Percentiles rank a stretch among this genome's conserved stretches.
Conservation (phyloP, 148 eudicot genomes). For the Amaranthus cruentus region DNA sequence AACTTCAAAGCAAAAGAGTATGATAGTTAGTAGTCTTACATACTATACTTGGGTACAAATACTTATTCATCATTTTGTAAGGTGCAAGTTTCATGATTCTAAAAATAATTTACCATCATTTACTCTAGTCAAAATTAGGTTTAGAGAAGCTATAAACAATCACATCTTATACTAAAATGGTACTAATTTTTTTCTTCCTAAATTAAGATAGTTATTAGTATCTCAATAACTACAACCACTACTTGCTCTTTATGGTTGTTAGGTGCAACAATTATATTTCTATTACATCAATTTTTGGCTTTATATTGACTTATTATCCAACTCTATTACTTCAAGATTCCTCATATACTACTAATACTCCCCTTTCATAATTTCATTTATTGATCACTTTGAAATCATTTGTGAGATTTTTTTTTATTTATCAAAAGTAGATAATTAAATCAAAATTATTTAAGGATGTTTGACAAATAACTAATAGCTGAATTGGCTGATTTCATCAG, state of each 20-base stretch:
- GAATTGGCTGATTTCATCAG: too few species aligned
- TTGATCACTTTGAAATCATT: too few species aligned
- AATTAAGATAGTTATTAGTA: background rate
- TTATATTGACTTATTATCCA: background rate
- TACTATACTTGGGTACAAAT: background rate
- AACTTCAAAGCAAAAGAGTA: slow-evolving; percentile 14
- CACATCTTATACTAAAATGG: background rate
- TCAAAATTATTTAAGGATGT: too few species aligned
- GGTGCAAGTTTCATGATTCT: background rate
- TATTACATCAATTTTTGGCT: slow-evolving; percentile 2
- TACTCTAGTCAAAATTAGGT: slow-evolving; percentile 14
- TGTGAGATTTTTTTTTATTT: background rate
- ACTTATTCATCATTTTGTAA: background rate
- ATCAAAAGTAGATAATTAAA: too few species aligned
- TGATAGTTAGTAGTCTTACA: background rate
- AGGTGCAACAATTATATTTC: slow-evolving; percentile 15
- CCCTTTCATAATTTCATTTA: background rate
- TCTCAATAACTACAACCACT: slow-evolving; percentile 10
- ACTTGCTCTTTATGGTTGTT: slow-evolving; percentile 12
- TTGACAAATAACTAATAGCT: too few species aligned
- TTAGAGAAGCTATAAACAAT: slow-evolving; percentile 13
- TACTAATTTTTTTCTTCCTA: too few species aligned
- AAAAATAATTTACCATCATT: background rate
- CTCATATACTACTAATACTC: background rate
- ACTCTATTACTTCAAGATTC: background rate